Percentiles rank a stretch among this genome's conserved stretches.
Evolutionary conservation across 2,329 filamentous ascomycete genomes (phyloP).

Genomic region (Lithohypha guttulata): DNA sequence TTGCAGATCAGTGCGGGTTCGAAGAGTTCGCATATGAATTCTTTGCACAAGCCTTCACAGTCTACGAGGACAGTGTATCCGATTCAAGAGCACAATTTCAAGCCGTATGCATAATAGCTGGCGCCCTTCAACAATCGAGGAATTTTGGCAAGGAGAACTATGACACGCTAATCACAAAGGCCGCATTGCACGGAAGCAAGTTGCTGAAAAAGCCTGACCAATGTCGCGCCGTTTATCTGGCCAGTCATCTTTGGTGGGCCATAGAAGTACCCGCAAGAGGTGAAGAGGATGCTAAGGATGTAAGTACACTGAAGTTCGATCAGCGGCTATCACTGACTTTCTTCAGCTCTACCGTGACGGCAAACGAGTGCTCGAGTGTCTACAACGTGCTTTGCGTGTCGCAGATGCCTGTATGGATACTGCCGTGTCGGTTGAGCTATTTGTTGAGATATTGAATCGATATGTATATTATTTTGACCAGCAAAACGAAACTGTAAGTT

Average conservation of each 20-base stretch:
- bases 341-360: slow-evolving; percentile 84
- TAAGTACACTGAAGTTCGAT: slow-evolving; percentile 37
- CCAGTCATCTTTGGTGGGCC: slow-evolving; percentile 96
- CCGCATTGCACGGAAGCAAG: slow-evolving; percentile 91
- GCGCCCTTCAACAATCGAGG: slow-evolving; percentile 74
- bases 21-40: slow-evolving; percentile 97
- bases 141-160: slow-evolving; percentile 96
- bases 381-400: slow-evolving; percentile 88
- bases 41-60: slow-evolving; percentile 94
- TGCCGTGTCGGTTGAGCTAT: slow-evolving; percentile 89
- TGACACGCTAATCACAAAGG: slow-evolving; percentile 96
- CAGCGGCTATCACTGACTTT: slow-evolving; percentile 17
- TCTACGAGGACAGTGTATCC: slow-evolving; percentile 92
- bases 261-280: slow-evolving; percentile 65
- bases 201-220: slow-evolving; percentile 96
- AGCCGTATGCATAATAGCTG: slow-evolving; percentile 87
- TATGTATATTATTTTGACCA: slow-evolving; percentile 99
- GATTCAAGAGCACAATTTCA: slow-evolving; percentile 97
- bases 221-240: slow-evolving; percentile 89
- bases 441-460: slow-evolving; percentile 94
- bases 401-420: slow-evolving; percentile 99
- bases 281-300: slow-evolving; percentile 73
- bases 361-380: slow-evolving; percentile 89
- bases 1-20: slow-evolving; percentile 80
- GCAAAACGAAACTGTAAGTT: slow-evolving; percentile 78